Evolutionary conservation across 164 flowering plant species (phyloP).

Genomic region (Nelumbo lutea): DNA sequence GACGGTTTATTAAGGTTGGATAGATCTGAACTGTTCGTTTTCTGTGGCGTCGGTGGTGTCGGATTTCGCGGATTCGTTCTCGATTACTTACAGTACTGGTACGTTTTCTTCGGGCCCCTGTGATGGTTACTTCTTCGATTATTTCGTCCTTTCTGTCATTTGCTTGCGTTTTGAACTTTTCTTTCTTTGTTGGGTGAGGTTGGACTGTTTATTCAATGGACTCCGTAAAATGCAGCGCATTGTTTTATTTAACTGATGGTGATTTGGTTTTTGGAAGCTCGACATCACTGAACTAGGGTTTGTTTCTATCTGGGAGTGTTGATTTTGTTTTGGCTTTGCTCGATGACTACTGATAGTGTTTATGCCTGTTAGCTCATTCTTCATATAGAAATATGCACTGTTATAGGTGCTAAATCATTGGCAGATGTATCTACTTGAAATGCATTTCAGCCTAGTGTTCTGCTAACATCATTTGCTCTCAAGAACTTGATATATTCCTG

Average conservation of each 20-base stretch:
- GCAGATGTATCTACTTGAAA: no score
- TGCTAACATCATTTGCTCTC: no score
- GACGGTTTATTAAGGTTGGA: neutral
- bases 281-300: constrained; percentile 8
- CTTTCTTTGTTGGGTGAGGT: neutral
- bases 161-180: no score
- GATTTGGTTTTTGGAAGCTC: neutral
- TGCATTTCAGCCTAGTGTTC: no score
- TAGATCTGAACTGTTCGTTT: constrained; percentile 9
- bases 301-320: constrained; percentile 2
- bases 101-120: neutral
- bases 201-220: constrained; percentile 1
- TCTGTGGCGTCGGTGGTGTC: constrained; percentile 6
- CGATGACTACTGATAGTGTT: no score
- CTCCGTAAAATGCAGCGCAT: constrained; percentile 7
- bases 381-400: no score
- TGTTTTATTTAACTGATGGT: neutral
- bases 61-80: constrained; percentile 20
- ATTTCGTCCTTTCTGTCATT: neutral
- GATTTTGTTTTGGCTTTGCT: neutral
- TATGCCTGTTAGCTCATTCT: no score
- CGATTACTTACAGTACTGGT: constrained; percentile 22
- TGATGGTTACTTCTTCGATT: neutral
- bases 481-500: no score
- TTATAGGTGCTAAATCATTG: no score